These are phyloP conservation scores for Xylariaceae sp. DNA, from an alignment of 2,329 filamentous ascomycete genomes.

Conservation along the genomic window DNA sequence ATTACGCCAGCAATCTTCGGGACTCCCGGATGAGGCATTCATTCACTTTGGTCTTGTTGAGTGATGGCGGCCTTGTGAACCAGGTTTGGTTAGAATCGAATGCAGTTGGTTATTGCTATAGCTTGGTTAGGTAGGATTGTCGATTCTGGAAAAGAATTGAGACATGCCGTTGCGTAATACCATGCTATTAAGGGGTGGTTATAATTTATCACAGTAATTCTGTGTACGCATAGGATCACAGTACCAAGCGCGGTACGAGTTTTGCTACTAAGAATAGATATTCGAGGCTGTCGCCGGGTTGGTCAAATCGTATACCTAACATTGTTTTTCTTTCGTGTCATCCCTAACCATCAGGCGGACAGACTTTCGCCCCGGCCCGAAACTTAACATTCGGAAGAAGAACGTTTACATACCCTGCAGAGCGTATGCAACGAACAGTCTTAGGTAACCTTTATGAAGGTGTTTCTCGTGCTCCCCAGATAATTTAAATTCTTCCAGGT, in stretches of 20 bases:
- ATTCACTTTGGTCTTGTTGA: background rate
- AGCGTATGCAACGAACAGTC: too few species aligned
- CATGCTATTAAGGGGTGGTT: background rate
- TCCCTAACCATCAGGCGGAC: background rate
- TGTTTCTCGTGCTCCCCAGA: too few species aligned
- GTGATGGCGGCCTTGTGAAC: background rate
- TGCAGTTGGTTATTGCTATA: too few species aligned
- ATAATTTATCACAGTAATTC: background rate
- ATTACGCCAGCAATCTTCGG: background rate
- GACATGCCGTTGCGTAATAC: constrained; percentile 1
- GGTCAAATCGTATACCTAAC: background rate
- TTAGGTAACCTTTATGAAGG: too few species aligned
- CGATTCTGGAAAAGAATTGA: background rate
- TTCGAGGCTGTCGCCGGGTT: background rate
- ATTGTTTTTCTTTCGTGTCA: background rate
- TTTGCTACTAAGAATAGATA: constrained; percentile 23
- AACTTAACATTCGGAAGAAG: constrained; percentile 1
- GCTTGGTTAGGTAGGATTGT: background rate
- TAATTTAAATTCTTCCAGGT: too few species aligned
- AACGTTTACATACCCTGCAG: background rate
- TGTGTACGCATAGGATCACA: background rate
- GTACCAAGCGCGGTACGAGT: background rate
- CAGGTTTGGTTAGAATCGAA: background rate
- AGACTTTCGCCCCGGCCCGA: constrained; percentile 18
- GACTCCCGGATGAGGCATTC: background rate